Evolutionary conservation across 495 filamentous ascomycete genomes (phyloP), one percentile per base, ranked within the genome.

Genomic region (Bacidia gigantensis): DNA sequence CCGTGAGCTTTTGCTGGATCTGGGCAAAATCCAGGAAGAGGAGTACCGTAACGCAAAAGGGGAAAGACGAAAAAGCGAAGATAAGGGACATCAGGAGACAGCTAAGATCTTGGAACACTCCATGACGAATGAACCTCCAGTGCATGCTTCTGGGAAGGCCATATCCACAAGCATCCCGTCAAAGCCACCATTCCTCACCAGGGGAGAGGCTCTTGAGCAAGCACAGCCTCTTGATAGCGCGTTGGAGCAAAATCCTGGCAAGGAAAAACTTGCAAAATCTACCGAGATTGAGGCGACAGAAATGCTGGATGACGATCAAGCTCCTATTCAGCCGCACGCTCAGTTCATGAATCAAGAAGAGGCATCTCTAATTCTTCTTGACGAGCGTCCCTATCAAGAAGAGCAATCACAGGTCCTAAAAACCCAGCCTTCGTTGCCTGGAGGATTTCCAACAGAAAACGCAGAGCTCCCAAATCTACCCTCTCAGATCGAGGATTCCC

Each of bases 1-100:
- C 3, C 73, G 78, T 18, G 58, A 71, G 11, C 72, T 79, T 40
- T 60, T 83, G 2, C 66, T 76, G 49, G 56, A 65, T 7, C 60
- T 79, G 11, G 67, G 76, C 50, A 53, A 63, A 2, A 68, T 72
- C 47, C 78, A 81, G 56, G 61, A 61, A n/a, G 61, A 61, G 11
- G 52, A 63, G 20, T 40, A 38, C 11, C 49, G 54, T 22, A 56
- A 14, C n/a, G 46, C 55, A 11, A 60, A 49, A 39, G 42, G 49
- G 12, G 39, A 54, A 44, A 7, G 14, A 5, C 5, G 29, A 29
- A 51, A 49, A 35, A 20, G 11, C 20, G 29, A 46, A 11, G 38
- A 29, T n/a, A 52, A 29, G 22, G 29, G 12, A 21, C 18, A 14
- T 44, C 18, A 9, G 0, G 23, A 17, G 41, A 44, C 41, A 10